Evolutionary conservation across 2,329 filamentous ascomycete species (phyloP).

Genomic region (Talaromyces piceae): DNA sequence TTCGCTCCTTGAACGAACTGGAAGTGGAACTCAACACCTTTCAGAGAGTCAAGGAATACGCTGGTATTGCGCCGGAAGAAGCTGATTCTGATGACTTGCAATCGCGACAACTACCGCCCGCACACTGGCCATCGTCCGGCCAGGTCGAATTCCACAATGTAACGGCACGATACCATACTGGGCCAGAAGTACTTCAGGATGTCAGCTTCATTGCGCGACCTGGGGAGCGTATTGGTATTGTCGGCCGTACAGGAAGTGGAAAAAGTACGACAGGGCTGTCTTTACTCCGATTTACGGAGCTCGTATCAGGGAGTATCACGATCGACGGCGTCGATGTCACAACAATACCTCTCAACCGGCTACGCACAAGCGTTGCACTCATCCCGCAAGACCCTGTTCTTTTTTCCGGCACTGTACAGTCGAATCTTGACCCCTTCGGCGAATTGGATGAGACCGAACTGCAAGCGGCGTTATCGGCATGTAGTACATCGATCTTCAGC

Average conservation of each 20-base stretch:
- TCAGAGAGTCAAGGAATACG: constrained; percentile 20
- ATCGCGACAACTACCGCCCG: constrained; percentile 12
- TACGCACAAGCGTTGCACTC: constrained; percentile 50
- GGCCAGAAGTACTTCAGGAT: constrained; percentile 18
- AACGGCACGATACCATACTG: constrained; percentile 19
- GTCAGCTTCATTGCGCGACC: constrained; percentile 18
- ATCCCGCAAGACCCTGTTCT: constrained; percentile 55
- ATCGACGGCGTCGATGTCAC: constrained; percentile 52
- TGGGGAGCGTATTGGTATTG: constrained; percentile 22
- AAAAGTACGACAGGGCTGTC: constrained; percentile 43
- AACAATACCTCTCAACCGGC: constrained; percentile 43
- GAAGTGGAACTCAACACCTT: constrained; percentile 48
- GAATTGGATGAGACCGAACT: constrained; percentile 46
- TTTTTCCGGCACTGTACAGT: constrained; percentile 51
- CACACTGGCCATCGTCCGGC: constrained; percentile 20
- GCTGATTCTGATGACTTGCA: background rate
- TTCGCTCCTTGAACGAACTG: constrained; percentile 50
- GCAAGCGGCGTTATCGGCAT: constrained; percentile 19
- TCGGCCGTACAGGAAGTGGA: constrained; percentile 28
- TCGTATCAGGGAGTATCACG: constrained; percentile 44
- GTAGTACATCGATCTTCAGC: constrained; percentile 13
- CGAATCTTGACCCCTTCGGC: constrained; percentile 53
- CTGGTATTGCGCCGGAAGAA: constrained; percentile 19
- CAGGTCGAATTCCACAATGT: constrained; percentile 19
- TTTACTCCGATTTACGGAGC: constrained; percentile 47